Evolutionary conservation across 352 stramenopile genomes (phyloP).

Genomic region (Pythium vanterpoolii): DNA sequence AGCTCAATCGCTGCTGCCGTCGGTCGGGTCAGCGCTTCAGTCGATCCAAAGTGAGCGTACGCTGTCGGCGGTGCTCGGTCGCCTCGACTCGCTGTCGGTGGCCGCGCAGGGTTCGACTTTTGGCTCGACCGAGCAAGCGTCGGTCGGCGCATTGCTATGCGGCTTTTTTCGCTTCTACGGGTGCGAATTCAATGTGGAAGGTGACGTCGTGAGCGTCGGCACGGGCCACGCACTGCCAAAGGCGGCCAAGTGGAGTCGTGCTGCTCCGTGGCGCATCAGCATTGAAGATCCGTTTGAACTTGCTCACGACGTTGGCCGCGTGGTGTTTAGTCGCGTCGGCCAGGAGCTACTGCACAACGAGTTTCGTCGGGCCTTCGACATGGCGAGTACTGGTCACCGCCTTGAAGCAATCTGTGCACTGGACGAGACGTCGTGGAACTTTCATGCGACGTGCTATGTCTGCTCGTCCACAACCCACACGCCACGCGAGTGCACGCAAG

Average conservation of each 20-base stretch:
- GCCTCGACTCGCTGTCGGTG: conserved; percentile 60
- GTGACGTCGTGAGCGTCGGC: conserved; percentile 92
- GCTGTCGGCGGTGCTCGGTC: conserved; percentile 77
- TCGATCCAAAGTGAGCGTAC: conserved; percentile 88
- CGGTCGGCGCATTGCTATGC: conserved; percentile 90
- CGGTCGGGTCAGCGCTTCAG: conserved; percentile 43
- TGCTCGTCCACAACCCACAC: conserved; percentile 46
- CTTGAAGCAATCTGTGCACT: conserved; percentile 50
- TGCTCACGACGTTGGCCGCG: conserved; percentile 70
- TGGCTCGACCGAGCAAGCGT: conserved; percentile 67
- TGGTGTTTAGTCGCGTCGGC: conserved; percentile 70
- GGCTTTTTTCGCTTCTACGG: conserved; percentile 98
- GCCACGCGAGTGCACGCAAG: conserved; percentile 50
- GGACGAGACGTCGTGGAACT: conserved; percentile 50
- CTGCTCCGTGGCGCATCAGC: conserved; percentile 69
- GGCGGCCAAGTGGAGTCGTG: conserved; percentile 65
- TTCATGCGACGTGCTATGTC: conserved; percentile 60
- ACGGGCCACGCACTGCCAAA: conserved; percentile 61
- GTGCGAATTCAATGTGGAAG: conserved; percentile 93
- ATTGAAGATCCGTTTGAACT: conserved; percentile 88
- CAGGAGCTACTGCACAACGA: conserved; percentile 59
- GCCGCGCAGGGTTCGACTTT: conserved; percentile 45
- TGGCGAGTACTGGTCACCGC: conserved; percentile 41
- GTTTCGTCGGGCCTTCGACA: conserved; percentile 55
- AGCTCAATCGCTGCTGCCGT: conserved; percentile 46